Evolutionary conservation across 2,329 filamentous ascomycete species (phyloP), one percentile per base, ranked within the genome.

Genomic region (Ophiostoma sp.): DNA sequence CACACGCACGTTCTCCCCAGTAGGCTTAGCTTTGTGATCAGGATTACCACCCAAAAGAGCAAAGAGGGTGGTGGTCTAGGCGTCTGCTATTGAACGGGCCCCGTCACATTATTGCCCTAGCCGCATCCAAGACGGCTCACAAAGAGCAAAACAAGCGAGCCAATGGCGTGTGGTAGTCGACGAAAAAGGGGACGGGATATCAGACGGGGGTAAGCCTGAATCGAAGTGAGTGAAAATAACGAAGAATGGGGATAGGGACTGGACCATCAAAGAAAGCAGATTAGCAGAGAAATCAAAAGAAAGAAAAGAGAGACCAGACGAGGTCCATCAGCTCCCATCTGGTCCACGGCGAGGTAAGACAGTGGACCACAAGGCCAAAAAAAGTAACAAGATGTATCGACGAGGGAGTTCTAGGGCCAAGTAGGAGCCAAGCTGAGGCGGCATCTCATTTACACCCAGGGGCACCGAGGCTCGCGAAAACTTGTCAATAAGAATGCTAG

Each of bases 101-200:
- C 52, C 44, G 52, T 65, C 67, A 49, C 49, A 62, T 42, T 65
- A 45, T 55, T 44, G 42, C 41, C 12, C 44, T 68, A 66, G 49
- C 49, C n/a, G n/a, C 49, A 55, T 55, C 27, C n/a, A 55, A 55
- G 49, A 55, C 18, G 49, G 49, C 49, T 55, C 18, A 55, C 49
- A 55, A 55, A 55, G 49, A 60, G 11, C 55, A 36, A 36, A 60
- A 38, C 27, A 60, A 41, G 36, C 38, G 27, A 47, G 36, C 67
- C 64, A 68, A 66, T 68, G 49, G 67, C 36, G 49, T 68, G 67
- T 65, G 18, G 40, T 55, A 66, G 52, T 42, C 27, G 49, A 58
- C 49, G 18, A 6, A 52, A 5, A 52, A 5, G 18, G 49, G 49
- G 49, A 58, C 52, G n/a, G 27, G n/a, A 9, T 47, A 47, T 47